Evolutionary conservation across 345 rosid species (phyloP).

Genomic region (Hibiscus syriacus): DNA sequence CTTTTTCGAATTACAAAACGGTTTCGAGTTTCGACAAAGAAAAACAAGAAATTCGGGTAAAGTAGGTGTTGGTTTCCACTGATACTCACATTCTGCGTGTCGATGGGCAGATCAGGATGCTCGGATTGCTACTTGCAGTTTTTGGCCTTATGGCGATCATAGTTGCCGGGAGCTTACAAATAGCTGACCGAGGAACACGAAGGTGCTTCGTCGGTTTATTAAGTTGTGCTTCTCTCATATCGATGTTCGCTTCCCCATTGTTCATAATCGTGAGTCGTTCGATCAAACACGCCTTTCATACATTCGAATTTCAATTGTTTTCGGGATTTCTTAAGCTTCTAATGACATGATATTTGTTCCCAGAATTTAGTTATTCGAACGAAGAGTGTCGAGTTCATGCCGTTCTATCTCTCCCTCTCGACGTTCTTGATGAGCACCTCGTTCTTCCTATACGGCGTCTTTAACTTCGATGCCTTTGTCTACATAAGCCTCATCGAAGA

Average conservation of each 20-base stretch:
- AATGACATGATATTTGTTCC: slow-evolving; percentile 8
- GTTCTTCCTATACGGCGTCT: slow-evolving; percentile 58
- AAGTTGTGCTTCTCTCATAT: slow-evolving; percentile 62
- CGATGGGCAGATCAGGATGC: slow-evolving; percentile 47
- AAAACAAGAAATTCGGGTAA: no score
- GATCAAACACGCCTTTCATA: background rate
- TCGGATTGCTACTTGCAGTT: slow-evolving; percentile 50
- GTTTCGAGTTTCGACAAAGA: no score
- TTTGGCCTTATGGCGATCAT: slow-evolving; percentile 35
- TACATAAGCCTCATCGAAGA: slow-evolving; percentile 37
- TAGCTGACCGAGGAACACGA: slow-evolving; percentile 27
- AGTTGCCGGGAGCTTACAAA: slow-evolving; percentile 53
- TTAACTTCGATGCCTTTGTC: slow-evolving; percentile 57
- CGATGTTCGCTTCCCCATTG: slow-evolving; percentile 92
- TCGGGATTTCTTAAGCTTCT: background rate
- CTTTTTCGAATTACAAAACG: no score
- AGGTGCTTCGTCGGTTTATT: slow-evolving; percentile 49
- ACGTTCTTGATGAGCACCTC: slow-evolving; percentile 83
- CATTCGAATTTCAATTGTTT: background rate
- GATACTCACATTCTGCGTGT: no score
- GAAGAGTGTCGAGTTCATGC: slow-evolving; percentile 87
- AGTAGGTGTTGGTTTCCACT: no score
- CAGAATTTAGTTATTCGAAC: slow-evolving; percentile 78
- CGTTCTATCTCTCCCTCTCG: slow-evolving; percentile 77
- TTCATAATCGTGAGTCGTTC: slow-evolving; percentile 66